Percentiles rank a stretch among this genome's conserved stretches.
Conservation (phyloP, 2,329 filamentous ascomycete genomes). For the Xylaria sp. region DNA sequence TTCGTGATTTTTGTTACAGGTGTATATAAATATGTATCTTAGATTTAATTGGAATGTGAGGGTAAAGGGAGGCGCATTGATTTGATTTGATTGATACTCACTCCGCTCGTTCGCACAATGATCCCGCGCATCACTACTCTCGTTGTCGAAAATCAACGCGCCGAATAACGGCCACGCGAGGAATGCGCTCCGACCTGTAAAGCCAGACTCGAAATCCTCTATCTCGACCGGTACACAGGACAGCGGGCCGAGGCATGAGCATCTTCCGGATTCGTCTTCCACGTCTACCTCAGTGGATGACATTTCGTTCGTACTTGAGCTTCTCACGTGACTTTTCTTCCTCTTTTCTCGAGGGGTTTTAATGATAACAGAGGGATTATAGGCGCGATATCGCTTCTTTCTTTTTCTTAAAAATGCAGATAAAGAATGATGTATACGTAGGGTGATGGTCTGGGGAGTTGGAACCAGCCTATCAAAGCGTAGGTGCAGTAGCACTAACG, state of each 20-base stretch:
- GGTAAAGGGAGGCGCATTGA: no score
- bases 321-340: background rate
- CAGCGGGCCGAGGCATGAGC: conserved; percentile 57
- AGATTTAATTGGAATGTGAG: background rate
- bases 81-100: conserved; percentile 50
- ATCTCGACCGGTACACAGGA: conserved; percentile 54
- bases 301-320: conserved; percentile 8
- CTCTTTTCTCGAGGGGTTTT: background rate
- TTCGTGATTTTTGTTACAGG: background rate
- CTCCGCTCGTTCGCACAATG: conserved; percentile 84
- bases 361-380: background rate
- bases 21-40: background rate
- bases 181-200: conserved; percentile 59
- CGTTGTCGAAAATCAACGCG: conserved; percentile 78
- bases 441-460: background rate
- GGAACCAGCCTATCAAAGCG: background rate
- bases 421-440: background rate
- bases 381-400: conserved; percentile 2
- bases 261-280: conserved; percentile 51
- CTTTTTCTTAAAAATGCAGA: background rate
- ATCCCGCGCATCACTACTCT: conserved; percentile 78
- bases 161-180: conserved; percentile 71
- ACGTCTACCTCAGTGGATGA: conserved; percentile 27
- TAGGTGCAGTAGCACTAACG: background rate
- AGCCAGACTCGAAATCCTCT: conserved; percentile 46